Evolutionary conservation across 495 filamentous ascomycete genomes (phyloP).

Genomic region (Penicillium psychrofluorescens): DNA sequence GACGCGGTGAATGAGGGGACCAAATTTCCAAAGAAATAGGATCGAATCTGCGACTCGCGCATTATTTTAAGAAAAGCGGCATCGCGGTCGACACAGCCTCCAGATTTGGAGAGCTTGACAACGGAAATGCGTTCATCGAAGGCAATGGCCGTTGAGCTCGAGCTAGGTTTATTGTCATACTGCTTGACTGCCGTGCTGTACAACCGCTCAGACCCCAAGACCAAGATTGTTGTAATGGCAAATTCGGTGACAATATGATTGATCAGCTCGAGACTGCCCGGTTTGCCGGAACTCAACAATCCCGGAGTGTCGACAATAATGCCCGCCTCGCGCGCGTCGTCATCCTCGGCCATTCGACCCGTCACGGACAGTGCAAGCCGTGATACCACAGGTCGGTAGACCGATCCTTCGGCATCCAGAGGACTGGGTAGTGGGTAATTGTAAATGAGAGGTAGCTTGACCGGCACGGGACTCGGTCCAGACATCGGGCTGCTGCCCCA

Average conservation of each 20-base stretch:
- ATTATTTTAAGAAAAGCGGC: slow-evolving; percentile 62
- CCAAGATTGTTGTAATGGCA: slow-evolving; percentile 71
- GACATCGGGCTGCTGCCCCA: slow-evolving; percentile 89
- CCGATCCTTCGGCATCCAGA: slow-evolving; percentile 58
- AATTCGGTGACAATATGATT: slow-evolving; percentile 85
- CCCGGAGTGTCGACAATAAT: slow-evolving; percentile 84
- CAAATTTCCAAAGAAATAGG: slow-evolving; percentile 88
- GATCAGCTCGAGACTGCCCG: slow-evolving; percentile 62
- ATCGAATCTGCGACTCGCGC: slow-evolving; percentile 67
- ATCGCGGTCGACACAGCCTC: slow-evolving; percentile 80
- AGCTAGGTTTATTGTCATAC: slow-evolving; percentile 58
- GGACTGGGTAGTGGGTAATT: slow-evolving; percentile 71
- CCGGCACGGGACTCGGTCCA: slow-evolving; percentile 77
- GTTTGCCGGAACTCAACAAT: slow-evolving; percentile 51
- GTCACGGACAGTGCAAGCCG: slow-evolving; percentile 74
- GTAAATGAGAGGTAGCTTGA: slow-evolving; percentile 90
- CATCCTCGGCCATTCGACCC: slow-evolving; percentile 72
- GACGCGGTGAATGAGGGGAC: slow-evolving; percentile 25
- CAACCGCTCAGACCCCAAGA: slow-evolving; percentile 77
- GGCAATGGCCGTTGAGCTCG: slow-evolving; percentile 33
- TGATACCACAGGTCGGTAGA: slow-evolving; percentile 68
- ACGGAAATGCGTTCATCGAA: slow-evolving; percentile 60
- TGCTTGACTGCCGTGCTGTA: slow-evolving; percentile 69
- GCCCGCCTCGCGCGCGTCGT: slow-evolving; percentile 59
- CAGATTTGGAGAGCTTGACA: slow-evolving; percentile 76